These are phyloP conservation scores for Grosmannia serpens DNA, from an alignment of 2,329 filamentous ascomycete genomes.

Conservation along the genomic window DNA sequence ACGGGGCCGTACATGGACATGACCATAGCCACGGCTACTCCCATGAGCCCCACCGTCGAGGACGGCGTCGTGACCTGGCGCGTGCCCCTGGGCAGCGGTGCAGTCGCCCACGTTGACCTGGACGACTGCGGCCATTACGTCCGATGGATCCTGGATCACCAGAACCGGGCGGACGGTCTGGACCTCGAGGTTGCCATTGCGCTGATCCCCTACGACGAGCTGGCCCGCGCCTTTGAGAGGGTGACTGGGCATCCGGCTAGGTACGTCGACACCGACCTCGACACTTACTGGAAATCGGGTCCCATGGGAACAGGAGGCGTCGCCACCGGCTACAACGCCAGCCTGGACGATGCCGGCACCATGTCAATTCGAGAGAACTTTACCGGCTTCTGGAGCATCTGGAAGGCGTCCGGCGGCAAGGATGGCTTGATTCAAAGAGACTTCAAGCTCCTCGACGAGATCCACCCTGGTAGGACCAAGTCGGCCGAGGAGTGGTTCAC, in stretches of 20 bases:
- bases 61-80: slow-evolving; percentile 6
- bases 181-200: slow-evolving; percentile 20
- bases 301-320: neutral
- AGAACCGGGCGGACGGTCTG: slow-evolving; percentile 15
- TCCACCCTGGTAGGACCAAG: slow-evolving; percentile 35
- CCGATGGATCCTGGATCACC: slow-evolving; percentile 20
- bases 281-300: neutral
- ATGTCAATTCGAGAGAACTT: slow-evolving; percentile 17
- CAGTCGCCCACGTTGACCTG: slow-evolving; percentile 18
- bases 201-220: slow-evolving; percentile 16
- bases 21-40: neutral
- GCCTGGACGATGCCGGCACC: slow-evolving; percentile 1
- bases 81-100: slow-evolving; percentile 15
- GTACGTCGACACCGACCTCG: slow-evolving; percentile 13
- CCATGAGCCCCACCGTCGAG: slow-evolving; percentile 3
- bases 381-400: slow-evolving; percentile 8
- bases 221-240: slow-evolving; percentile 19
- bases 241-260: slow-evolving; percentile 20
- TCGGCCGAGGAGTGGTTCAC: slow-evolving; percentile 37
- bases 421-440: slow-evolving; percentile 30
- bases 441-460: slow-evolving; percentile 38
- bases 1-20: slow-evolving; percentile 18
- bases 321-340: slow-evolving; percentile 10
- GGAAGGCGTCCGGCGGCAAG: slow-evolving; percentile 23
- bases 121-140: slow-evolving; percentile 19